These are phyloP conservation scores for Penicillium sclerotigenum DNA, from an alignment of 2,329 filamentous ascomycete genomes.

Conservation along the genomic window DNA sequence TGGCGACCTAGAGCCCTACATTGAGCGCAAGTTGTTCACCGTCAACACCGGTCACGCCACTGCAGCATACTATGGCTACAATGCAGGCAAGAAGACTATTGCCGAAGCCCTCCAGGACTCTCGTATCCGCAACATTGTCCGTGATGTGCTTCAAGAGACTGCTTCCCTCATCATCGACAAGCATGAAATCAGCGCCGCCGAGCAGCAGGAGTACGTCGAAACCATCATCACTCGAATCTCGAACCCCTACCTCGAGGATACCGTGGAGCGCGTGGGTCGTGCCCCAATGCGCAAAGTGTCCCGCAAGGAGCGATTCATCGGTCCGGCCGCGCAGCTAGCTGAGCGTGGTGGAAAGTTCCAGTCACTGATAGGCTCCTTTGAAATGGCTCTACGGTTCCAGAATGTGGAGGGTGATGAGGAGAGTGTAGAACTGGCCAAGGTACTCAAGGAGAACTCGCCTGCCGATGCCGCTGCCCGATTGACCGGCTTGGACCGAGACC, in stretches of 20 bases:
- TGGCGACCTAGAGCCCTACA: constrained; percentile 85
- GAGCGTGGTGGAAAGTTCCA: constrained; percentile 72
- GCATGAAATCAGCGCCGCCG: constrained; percentile 70
- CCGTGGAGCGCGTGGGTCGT: constrained; percentile 90
- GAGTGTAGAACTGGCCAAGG: constrained; percentile 78
- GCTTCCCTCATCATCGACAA: constrained; percentile 81
- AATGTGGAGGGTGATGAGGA: constrained; percentile 90
- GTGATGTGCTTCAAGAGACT: constrained; percentile 78
- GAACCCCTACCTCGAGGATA: constrained; percentile 89
- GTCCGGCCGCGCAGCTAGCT: constrained; percentile 82
- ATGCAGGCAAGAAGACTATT: constrained; percentile 79
- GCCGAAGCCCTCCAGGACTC: constrained; percentile 82
- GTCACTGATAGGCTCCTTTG: constrained; percentile 74
- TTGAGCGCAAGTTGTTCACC: constrained; percentile 98
- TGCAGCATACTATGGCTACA: constrained; percentile 90
- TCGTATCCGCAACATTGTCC: constrained; percentile 75
- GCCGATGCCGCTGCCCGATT: constrained; percentile 76
- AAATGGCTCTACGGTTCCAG: constrained; percentile 94
- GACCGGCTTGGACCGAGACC: constrained; percentile 71
- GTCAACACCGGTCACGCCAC: constrained; percentile 98
- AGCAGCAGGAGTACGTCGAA: constrained; percentile 82
- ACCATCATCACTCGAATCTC: constrained; percentile 91
- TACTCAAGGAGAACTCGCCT: constrained; percentile 70
- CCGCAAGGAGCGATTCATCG: constrained; percentile 93
- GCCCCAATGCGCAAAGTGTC: constrained; percentile 90